Conservation (phyloP, 306 rosid species). For the Malus domestica region ASM211411v1 NC_041805.1:6871501-6872000, state of each 20-base stretch:
- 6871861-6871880: background rate
- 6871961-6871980: background rate
- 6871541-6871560: background rate
- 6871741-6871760: background rate
- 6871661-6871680: constrained; percentile 11
- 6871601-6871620: constrained; percentile 22
- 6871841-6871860: too few relatives aligned
- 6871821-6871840: too few relatives aligned
- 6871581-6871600: background rate
- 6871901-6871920: background rate
- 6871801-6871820: too few relatives aligned
- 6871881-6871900: background rate
- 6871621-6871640: constrained; percentile 23
- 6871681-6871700: background rate
- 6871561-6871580: background rate
- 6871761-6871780: background rate
- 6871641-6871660: constrained; percentile 18
- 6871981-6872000: background rate
- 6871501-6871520: too few relatives aligned
- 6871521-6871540: too few relatives aligned
- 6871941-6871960: background rate
- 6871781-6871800: background rate
- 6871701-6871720: background rate
- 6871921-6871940: background rate
- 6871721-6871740: background rate